phyloP scores from a whole-genome alignment of 768 basidiomycete genomes.

The Boletus insuetus region DNA sequence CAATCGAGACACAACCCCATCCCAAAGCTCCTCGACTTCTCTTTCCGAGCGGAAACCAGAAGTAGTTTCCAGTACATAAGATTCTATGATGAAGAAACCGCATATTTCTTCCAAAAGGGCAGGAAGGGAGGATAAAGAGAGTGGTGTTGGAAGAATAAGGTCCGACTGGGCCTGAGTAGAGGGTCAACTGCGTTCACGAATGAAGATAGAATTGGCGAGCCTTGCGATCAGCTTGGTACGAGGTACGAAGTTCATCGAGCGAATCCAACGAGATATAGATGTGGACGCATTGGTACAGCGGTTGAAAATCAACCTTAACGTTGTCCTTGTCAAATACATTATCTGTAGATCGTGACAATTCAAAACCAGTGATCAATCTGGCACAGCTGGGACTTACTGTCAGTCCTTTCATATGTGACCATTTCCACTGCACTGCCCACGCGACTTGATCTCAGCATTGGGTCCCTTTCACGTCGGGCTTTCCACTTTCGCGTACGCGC shows the following conservation, averaged over 20 bases:
- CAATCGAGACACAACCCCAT: slow-evolving; percentile 73
- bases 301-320: slow-evolving; percentile 88
- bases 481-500: slow-evolving; percentile 79
- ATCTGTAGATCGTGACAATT: slow-evolving; percentile 43
- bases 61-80: slow-evolving; percentile 85
- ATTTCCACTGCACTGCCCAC: slow-evolving; percentile 92
- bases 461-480: slow-evolving; percentile 78
- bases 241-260: slow-evolving; percentile 84
- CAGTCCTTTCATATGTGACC: slow-evolving; percentile 90
- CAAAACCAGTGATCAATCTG: slow-evolving; percentile 4
- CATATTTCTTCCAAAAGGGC: slow-evolving; percentile 90
- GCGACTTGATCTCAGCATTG: slow-evolving; percentile 67
- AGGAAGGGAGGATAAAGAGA: slow-evolving; percentile 64
- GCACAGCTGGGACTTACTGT: slow-evolving; percentile 58
- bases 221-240: slow-evolving; percentile 97
- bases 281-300: slow-evolving; percentile 94
- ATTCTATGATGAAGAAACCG: slow-evolving; percentile 97
- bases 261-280: slow-evolving; percentile 91
- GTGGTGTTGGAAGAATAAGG: slow-evolving; percentile 79
- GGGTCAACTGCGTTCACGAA: slow-evolving; percentile 13
- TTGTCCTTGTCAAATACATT: slow-evolving; percentile 91
- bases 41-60: slow-evolving; percentile 85
- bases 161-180: slow-evolving; percentile 85
- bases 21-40: slow-evolving; percentile 96
- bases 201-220: slow-evolving; percentile 34